Conservation (phyloP, 2,329 filamentous ascomycete species). For the Colletotrichum tropicale region DNA sequence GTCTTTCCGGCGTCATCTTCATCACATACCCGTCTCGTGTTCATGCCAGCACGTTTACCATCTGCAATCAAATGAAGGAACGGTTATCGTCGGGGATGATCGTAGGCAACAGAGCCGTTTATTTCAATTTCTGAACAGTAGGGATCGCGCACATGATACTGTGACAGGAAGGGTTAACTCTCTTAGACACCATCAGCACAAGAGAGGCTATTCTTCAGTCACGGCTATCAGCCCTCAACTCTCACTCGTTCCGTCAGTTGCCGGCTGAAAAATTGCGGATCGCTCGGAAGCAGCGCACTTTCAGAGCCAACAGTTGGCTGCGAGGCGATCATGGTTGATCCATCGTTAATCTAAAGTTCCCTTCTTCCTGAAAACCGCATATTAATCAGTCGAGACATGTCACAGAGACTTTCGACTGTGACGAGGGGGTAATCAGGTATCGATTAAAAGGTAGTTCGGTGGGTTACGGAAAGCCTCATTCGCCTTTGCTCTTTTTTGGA, state of each 20-base stretch:
- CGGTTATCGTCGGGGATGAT: accelerated
- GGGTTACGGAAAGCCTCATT: neutral
- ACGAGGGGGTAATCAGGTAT: neutral
- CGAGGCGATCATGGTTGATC: neutral
- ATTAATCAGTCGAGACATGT: neutral
- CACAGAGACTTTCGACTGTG: neutral
- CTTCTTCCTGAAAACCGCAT: neutral
- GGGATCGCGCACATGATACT: neutral
- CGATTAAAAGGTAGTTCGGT: neutral
- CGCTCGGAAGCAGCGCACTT: accelerated
- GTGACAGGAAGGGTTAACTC: neutral
- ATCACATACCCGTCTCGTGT: neutral
- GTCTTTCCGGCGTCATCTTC: neutral
- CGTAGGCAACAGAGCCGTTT: neutral
- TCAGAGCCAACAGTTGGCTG: neutral
- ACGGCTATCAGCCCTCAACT: neutral
- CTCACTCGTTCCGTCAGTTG: neutral
- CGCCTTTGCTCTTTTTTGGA: neutral
- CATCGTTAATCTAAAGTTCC: neutral
- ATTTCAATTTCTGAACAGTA: neutral
- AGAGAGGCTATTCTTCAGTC: neutral
- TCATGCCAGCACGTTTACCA: neutral
- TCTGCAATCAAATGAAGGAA: accelerated
- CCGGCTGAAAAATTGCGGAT: neutral
- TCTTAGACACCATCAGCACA: neutral